Evolutionary conservation across 2,329 filamentous ascomycete species (phyloP).

Genomic region (Aspergillus novofumigatus): DNA sequence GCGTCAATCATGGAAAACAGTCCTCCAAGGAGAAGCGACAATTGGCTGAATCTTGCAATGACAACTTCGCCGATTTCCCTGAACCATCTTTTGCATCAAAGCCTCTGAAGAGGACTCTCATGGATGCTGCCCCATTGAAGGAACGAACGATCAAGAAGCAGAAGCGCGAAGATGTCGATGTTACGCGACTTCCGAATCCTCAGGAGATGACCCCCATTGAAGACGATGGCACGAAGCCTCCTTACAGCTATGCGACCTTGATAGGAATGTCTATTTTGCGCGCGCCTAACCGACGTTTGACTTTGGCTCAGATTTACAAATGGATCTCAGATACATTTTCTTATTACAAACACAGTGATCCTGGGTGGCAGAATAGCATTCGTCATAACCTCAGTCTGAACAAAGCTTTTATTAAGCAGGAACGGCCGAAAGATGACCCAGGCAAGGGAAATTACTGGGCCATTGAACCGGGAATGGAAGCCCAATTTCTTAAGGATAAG

Average conservation of each 20-base stretch:
- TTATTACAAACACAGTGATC: constrained; percentile 79
- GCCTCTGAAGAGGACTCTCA: constrained; percentile 56
- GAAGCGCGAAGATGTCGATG: constrained; percentile 53
- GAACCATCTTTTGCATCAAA: constrained; percentile 45
- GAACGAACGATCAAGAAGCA: constrained; percentile 67
- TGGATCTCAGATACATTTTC: constrained; percentile 96
- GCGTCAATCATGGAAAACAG: constrained; percentile 36
- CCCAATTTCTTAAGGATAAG: constrained; percentile 86
- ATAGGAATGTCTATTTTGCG: constrained; percentile 96
- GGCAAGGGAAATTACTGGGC: constrained; percentile 98
- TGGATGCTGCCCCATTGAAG: constrained; percentile 70
- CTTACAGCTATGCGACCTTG: constrained; percentile 87
- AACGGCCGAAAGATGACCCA: constrained; percentile 92
- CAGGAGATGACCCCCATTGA: constrained; percentile 75
- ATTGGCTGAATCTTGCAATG: constrained; percentile 36
- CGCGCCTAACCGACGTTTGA: constrained; percentile 76
- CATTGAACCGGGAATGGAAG: constrained; percentile 85
- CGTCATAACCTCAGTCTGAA: constrained; percentile 95
- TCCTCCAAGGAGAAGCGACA: constrained; percentile 47
- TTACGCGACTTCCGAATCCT: constrained; percentile 60
- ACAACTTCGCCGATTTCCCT: constrained; percentile 46
- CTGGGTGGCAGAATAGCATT: constrained; percentile 98
- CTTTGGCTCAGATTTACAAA: constrained; percentile 93
- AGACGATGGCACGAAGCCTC: constrained; percentile 85
- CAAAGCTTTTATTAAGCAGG: constrained; percentile 94